Evolutionary conservation across 2,329 filamentous ascomycete genomes (phyloP), one percentile per base, ranked within the genome.

Genomic region (Nothopassalora personata): DNA sequence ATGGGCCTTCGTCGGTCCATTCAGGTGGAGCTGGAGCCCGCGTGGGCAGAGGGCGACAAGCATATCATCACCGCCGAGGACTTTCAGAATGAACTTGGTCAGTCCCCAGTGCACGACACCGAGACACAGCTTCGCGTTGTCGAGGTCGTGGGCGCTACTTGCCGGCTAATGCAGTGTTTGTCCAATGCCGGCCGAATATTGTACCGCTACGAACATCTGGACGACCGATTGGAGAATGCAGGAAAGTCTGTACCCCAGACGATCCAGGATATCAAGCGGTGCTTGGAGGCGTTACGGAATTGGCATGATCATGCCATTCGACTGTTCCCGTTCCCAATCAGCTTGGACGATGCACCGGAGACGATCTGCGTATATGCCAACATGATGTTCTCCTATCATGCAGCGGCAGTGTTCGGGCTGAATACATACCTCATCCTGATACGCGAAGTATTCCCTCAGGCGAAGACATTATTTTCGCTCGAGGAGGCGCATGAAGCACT

Each of bases 301-400:
- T 66, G 64, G 64, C 60, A 66, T 34, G 61, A 64, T 31, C 58
- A 64, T 36, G 58, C 61, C 10, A 62, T 64, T 13, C 58, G 60
- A n/a, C 48, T 51, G 1, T 66, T 64, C 30, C 64, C 64, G 1
- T 64, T 66, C 23, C 64, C 64, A 1, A 59, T 66, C 49, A 62
- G 61, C 34, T 43, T 64, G 18, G 63, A 65, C 49, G 64, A 66
- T 27, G 58, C 61, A 1, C 61, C 58, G 39, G 61, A 64, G 39
- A 61, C 64, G 1, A 62, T 66, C 23, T 64, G 59, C 39, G 58
- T 66, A 6, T 66, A 64, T 28, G 64, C 60, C 10, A 64, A 66
- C 52, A 64, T 66, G 64, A 66, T 66, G 61, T 66, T 66, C 55
- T 64, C 60, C 10, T 64, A 66, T 33, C 61, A 66, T 48, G 62